Evolutionary conservation across 257 asterid species (phyloP), one percentile per base, ranked within the genome.

Genomic region (Jacaranda copaia): DNA sequence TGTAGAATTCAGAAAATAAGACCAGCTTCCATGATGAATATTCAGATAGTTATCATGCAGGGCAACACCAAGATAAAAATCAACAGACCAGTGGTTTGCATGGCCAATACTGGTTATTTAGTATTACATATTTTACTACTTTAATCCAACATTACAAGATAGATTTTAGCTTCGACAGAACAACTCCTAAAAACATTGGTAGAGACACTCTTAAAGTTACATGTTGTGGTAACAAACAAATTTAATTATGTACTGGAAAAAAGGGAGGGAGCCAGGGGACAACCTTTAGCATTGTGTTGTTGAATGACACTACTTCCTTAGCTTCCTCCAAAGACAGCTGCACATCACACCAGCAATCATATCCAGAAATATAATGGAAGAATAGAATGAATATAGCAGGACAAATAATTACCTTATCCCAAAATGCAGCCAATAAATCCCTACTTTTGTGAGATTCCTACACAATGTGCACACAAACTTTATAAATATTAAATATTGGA

Each of bases 311-410:
- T 59, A 88, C 81, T 71, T 90, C 91, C 84, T 79, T 87, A 35
- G 82, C 85, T 56, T 88, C 88, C 78, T 90, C 91, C 82, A 82
- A 52, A 52, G 91, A 82, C 11, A 90, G 88, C 96, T 90, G 89
- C 77, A 69, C 16, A 74, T 19, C 68, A 61, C 49, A 72, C 63
- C 63, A 63, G n/a, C 61, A 49, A 72, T 74, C 20, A 46, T 68
- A 32, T 32, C 15, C 39, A n/a, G 53, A 20, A 77, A 55, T 36
- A 45, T 18, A 82, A 72, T 18, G 43, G 55, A 68, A 62, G 46
- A 60, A 39, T 57, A 59, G 5, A 69, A 16, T 14, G 25, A 70
- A 68, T 36, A 58, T 20, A 42, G 16, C 8, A 55, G 53, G 66
- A 42, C 42, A 20, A 69, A 45, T 70, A 55, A 36, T 70, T 78